phyloP scores from a whole-genome alignment of 305 asterid genomes.

The Lippia alba region DNA sequence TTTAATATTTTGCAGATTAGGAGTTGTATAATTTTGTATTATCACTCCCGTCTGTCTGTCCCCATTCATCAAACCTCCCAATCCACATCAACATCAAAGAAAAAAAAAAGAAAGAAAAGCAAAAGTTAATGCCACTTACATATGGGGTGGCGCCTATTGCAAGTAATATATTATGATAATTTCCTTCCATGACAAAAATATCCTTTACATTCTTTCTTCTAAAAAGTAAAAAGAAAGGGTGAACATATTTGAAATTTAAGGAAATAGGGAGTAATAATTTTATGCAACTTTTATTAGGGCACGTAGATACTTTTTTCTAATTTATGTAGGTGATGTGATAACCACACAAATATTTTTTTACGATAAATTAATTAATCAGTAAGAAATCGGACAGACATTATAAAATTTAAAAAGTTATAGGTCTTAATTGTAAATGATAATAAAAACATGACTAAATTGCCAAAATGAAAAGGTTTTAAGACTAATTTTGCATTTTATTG shows the following conservation, averaged over 20 bases:
- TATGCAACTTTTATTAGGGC: conserved; percentile 5
- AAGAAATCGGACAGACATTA: too few species aligned
- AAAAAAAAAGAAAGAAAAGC: conserved; percentile 8
- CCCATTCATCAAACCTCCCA: conserved; percentile 29
- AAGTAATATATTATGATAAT: conserved; percentile 31
- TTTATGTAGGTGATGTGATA: not conserved
- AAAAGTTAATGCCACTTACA: conserved; percentile 43
- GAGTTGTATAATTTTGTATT: not conserved
- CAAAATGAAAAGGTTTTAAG: too few species aligned
- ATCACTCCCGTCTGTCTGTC: conserved; percentile 14
- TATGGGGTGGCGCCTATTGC: conserved; percentile 42
- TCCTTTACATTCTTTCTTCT: conserved; percentile 1
- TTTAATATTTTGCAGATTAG: not conserved
- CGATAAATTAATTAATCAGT: not conserved
- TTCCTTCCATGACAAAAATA: conserved; percentile 22
- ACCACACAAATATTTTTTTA: too few species aligned
- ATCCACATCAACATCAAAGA: conserved; percentile 41
- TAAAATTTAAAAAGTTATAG: too few species aligned
- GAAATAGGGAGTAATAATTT: conserved; percentile 33
- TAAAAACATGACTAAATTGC: too few species aligned
- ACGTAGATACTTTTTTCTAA: not conserved
- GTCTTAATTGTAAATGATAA: too few species aligned
- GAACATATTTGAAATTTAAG: conserved; percentile 18
- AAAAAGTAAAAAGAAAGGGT: not conserved
- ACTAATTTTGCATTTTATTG: too few species aligned